These are phyloP conservation scores for Clavulina sp. DNA, from an alignment of 768 basidiomycete species.

Conservation along the genomic window DNA sequence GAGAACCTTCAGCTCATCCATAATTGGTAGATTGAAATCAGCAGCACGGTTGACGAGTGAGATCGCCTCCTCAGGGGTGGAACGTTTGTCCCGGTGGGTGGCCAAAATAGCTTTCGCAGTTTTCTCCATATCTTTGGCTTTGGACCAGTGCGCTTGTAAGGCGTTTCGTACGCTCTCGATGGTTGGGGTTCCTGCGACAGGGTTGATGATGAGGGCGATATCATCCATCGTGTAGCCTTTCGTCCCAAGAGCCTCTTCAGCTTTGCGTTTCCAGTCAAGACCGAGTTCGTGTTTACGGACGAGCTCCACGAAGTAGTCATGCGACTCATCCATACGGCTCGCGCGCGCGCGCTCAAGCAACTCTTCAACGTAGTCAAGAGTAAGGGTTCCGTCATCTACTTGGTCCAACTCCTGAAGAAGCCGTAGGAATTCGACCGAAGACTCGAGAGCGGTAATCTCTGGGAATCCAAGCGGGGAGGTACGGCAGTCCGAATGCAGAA, in stretches of 20 bases:
- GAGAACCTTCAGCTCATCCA: slow-evolving; percentile 31
- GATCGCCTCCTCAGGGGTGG: slow-evolving; percentile 51
- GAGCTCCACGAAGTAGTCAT: slow-evolving; percentile 46
- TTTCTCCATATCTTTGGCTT: slow-evolving; percentile 65
- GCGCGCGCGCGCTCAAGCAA: slow-evolving; percentile 51
- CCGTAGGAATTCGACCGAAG: slow-evolving; percentile 62
- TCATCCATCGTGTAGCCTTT: slow-evolving; percentile 60
- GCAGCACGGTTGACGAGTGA: slow-evolving; percentile 51
- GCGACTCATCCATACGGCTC: slow-evolving; percentile 46
- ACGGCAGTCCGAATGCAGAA: slow-evolving; percentile 47
- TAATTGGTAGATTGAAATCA: slow-evolving; percentile 52
- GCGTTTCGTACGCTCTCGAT: slow-evolving; percentile 48
- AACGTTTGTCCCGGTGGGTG: slow-evolving; percentile 35
- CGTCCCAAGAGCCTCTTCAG: slow-evolving; percentile 44
- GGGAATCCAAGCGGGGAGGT: slow-evolving; percentile 73
- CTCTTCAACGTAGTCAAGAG: slow-evolving; percentile 60
- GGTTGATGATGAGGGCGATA: slow-evolving; percentile 51
- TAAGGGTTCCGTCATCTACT: slow-evolving; percentile 46
- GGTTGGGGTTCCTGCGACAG: slow-evolving; percentile 50
- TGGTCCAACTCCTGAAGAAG: slow-evolving; percentile 60
- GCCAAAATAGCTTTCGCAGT: slow-evolving; percentile 55
- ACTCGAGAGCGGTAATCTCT: slow-evolving; percentile 59
- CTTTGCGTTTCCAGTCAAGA: slow-evolving; percentile 58
- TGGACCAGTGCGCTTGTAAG: slow-evolving; percentile 42
- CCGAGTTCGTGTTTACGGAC: slow-evolving; percentile 50